Conservation (phyloP, 176 grass and related monocot species). For the Luzula sylvatica region DNA sequence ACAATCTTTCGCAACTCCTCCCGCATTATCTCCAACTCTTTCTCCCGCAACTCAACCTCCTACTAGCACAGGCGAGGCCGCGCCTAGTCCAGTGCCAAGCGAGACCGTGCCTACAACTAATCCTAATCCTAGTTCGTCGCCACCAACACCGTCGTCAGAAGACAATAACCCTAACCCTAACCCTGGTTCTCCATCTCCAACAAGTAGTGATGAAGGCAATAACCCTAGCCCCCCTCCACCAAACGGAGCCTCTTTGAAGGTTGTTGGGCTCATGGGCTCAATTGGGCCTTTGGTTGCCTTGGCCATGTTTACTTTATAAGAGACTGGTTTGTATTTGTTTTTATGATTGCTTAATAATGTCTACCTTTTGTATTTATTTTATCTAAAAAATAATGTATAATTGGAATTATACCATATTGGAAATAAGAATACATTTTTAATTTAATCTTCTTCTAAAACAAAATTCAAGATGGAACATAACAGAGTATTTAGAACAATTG, state of each 20-base stretch:
- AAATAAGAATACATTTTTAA: too few species aligned
- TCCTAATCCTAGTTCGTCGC: not conserved
- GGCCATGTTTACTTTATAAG: slow-evolving; percentile 28
- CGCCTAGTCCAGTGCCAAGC: not conserved
- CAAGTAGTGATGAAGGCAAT: slow-evolving; percentile 2
- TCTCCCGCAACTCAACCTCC: not conserved
- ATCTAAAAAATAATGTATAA: too few species aligned
- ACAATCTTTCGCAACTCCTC: slow-evolving; percentile 2
- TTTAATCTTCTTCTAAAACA: too few species aligned
- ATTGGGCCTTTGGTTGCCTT: slow-evolving; percentile 30
- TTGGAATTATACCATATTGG: too few species aligned
- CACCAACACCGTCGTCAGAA: slow-evolving; percentile 14
- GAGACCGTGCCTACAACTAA: not conserved
- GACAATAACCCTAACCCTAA: not conserved
- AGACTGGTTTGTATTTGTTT: not conserved
- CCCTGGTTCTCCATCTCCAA: slow-evolving; percentile 14
- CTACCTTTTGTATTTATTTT: too few species aligned
- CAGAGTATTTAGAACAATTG: too few species aligned
- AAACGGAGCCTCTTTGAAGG: slow-evolving; percentile 8
- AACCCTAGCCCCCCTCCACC: slow-evolving; percentile 10
- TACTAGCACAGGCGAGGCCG: not conserved
- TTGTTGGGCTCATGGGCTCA: slow-evolving; percentile 22
- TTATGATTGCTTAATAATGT: too few species aligned
- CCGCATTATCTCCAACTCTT: not conserved
- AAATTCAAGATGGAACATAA: too few species aligned